These are phyloP conservation scores for Macrolepiota fuliginosa DNA, from an alignment of 768 basidiomycete genomes.

Conservation along the genomic window DNA sequence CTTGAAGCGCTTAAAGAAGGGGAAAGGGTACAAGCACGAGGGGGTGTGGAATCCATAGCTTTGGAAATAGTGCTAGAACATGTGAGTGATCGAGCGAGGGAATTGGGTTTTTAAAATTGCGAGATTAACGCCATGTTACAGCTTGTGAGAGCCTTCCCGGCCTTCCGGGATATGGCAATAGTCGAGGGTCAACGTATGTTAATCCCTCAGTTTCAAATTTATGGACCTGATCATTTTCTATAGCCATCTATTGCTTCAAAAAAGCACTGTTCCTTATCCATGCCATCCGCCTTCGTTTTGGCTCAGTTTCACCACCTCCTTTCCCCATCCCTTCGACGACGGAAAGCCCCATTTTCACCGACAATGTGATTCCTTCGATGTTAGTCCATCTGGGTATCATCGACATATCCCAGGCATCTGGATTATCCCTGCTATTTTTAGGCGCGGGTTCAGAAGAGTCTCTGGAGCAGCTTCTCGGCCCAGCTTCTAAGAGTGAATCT, in stretches of 20 bases:
- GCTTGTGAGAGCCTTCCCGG: slow-evolving; percentile 77
- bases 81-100: slow-evolving; percentile 35
- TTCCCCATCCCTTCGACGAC: slow-evolving; percentile 64
- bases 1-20: slow-evolving; percentile 63
- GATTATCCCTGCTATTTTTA: slow-evolving; percentile 48
- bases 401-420: slow-evolving; percentile 52
- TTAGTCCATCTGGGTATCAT: slow-evolving; percentile 76
- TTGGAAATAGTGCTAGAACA: slow-evolving; percentile 57
- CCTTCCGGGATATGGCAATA: slow-evolving; percentile 73
- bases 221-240: slow-evolving; percentile 3
- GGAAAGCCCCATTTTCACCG: slow-evolving; percentile 66
- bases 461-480: slow-evolving; percentile 40
- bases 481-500: slow-evolving; percentile 15
- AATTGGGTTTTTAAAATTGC: neutral
- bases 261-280: slow-evolving; percentile 85
- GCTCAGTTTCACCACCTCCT: slow-evolving; percentile 44
- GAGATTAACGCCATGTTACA: slow-evolving; percentile 28
- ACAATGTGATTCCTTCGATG: slow-evolving; percentile 84
- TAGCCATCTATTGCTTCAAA: slow-evolving; percentile 88
- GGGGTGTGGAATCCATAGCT: slow-evolving; percentile 7
- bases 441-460: slow-evolving; percentile 35
- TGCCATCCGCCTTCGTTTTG: slow-evolving; percentile 66
- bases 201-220: neutral
- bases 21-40: slow-evolving; percentile 25
- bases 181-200: slow-evolving; percentile 63